Conservation (phyloP, 2,329 filamentous ascomycete genomes). For the Clarireedia homoeocarpa region DNA sequence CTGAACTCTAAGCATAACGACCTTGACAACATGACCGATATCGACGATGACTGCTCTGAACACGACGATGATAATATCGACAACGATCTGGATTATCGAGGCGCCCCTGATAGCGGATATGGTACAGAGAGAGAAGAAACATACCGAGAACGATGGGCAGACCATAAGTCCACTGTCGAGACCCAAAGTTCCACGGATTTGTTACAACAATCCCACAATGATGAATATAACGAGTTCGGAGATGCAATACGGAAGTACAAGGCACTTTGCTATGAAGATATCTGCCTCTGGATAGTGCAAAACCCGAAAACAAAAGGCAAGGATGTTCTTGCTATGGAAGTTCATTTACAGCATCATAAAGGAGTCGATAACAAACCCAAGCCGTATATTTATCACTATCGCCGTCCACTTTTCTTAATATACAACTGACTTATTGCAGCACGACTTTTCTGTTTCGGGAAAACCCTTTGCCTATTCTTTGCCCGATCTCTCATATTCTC, state of each 20-base stretch:
- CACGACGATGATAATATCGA: too few species aligned
- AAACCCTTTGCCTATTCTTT: constrained; percentile 20
- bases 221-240: constrained; percentile 3
- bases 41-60: neutral
- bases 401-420: too few species aligned
- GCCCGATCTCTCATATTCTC: constrained; percentile 19
- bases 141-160: too few species aligned
- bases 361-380: constrained; percentile 23
- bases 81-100: too few species aligned
- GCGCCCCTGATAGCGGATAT: too few species aligned
- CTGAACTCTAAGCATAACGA: too few species aligned
- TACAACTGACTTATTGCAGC: constrained; percentile 15
- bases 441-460: constrained; percentile 20
- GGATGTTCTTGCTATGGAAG: constrained; percentile 21
- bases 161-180: too few species aligned
- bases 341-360: constrained; percentile 19
- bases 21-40: neutral
- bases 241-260: constrained; percentile 14
- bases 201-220: too few species aligned
- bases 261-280: constrained; percentile 20
- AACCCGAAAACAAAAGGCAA: constrained; percentile 15
- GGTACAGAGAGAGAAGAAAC: neutral
- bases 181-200: neutral
- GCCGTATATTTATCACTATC: constrained; percentile 14
- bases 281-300: constrained; percentile 19